phyloP scores from a whole-genome alignment of 2,329 filamentous ascomycete species.

The Fusarium sp. region DNA sequence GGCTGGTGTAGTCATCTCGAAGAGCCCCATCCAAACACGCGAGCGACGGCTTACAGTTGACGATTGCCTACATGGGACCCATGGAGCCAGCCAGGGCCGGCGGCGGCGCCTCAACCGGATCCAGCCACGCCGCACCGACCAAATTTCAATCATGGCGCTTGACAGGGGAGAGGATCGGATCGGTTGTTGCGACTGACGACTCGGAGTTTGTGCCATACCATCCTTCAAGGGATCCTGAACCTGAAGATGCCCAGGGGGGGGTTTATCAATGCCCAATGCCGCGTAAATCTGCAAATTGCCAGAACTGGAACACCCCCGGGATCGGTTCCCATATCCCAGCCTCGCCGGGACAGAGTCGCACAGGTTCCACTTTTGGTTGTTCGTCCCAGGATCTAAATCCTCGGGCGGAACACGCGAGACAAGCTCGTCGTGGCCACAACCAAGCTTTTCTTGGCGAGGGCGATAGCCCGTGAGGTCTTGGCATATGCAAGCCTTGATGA shows the following conservation, averaged over 20 bases:
- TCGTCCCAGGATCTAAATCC: slow-evolving; percentile 21
- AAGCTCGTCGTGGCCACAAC: slow-evolving; percentile 39
- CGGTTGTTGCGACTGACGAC: neutral
- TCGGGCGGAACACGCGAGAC: slow-evolving; percentile 33
- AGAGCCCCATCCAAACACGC: neutral
- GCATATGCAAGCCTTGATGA: slow-evolving; percentile 37
- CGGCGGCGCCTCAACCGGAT: slow-evolving; percentile 25
- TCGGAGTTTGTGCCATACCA: neutral
- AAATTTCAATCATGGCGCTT: slow-evolving; percentile 15
- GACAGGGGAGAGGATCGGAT: slow-evolving; percentile 3
- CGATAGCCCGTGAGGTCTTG: slow-evolving; percentile 37
- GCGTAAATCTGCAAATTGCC: neutral
- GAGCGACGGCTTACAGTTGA: slow-evolving; percentile 3
- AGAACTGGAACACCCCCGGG: neutral
- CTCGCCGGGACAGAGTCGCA: slow-evolving; percentile 2
- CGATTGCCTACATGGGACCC: neutral
- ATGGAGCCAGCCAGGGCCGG: slow-evolving; percentile 7
- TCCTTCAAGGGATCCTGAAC: neutral
- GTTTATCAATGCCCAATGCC: neutral
- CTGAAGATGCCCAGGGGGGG: neutral
- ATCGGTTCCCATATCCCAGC: neutral
- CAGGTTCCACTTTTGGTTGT: neutral
- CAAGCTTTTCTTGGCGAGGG: slow-evolving; percentile 46
- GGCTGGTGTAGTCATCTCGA: neutral
- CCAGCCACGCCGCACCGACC: slow-evolving; percentile 24